Evolutionary conservation across 805 yeast genomes (phyloP).

Genomic region (Saccharomycopsis vini): DNA sequence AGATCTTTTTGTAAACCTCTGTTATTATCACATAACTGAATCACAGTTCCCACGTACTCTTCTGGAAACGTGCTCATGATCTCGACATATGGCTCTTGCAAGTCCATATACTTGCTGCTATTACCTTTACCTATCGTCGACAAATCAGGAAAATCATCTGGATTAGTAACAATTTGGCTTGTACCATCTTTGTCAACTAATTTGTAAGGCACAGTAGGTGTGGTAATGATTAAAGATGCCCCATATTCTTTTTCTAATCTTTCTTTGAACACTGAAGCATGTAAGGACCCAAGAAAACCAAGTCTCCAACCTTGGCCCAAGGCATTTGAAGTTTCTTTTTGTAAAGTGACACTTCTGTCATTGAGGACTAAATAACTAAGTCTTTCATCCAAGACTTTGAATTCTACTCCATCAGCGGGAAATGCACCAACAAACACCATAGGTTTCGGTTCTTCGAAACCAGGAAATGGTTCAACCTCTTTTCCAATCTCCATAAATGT

Average conservation of each 20-base stretch:
- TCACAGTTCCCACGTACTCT: slow-evolving; percentile 81
- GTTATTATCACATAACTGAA: slow-evolving; percentile 74
- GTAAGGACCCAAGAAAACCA: slow-evolving; percentile 89
- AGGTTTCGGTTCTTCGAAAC: slow-evolving; percentile 94
- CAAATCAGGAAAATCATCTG: slow-evolving; percentile 81
- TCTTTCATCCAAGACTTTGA: slow-evolving; percentile 81
- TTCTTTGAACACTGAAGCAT: slow-evolving; percentile 91
- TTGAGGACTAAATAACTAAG: slow-evolving; percentile 81
- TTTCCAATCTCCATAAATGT: slow-evolving; percentile 60
- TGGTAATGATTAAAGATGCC: slow-evolving; percentile 81
- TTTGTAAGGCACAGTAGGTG: slow-evolving; percentile 92
- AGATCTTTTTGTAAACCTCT: slow-evolving; percentile 78
- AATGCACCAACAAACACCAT: slow-evolving; percentile 98
- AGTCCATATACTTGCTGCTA: slow-evolving; percentile 38
- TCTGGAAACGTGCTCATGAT: slow-evolving; percentile 86
- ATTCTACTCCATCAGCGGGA: slow-evolving; percentile 91
- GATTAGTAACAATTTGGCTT: slow-evolving; percentile 68
- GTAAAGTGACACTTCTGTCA: slow-evolving; percentile 84
- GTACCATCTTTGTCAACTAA: slow-evolving; percentile 58
- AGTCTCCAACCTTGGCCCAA: slow-evolving; percentile 97
- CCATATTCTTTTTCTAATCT: slow-evolving; percentile 91
- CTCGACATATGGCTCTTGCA: slow-evolving; percentile 82
- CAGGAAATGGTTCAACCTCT: slow-evolving; percentile 72
- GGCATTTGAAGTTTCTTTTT: slow-evolving; percentile 87
- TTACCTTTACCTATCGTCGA: slow-evolving; percentile 28